Percentiles rank a stretch among this genome's conserved stretches.
Conservation (phyloP, 192 early-diverging fungal genomes). For the Allomyces arbusculus region DNA sequence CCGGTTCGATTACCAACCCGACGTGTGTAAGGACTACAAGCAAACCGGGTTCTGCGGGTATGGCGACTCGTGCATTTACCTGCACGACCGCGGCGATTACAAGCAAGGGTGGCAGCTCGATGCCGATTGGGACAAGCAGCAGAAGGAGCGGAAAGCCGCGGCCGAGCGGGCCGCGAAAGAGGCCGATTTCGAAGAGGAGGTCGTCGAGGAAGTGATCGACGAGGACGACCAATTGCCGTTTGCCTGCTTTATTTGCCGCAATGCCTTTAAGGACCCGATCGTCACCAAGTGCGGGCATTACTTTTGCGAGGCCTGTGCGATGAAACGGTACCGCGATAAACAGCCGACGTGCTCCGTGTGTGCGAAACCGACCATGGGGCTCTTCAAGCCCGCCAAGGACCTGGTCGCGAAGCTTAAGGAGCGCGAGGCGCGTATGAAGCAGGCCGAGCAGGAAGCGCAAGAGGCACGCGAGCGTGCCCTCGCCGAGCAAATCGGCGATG, state of each 20-base stretch:
- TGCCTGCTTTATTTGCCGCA: conserved; percentile 82
- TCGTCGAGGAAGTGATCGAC: conserved; percentile 22
- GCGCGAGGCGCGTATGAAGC: conserved; percentile 20
- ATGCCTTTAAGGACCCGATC: conserved; percentile 71
- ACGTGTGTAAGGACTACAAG: conserved; percentile 99
- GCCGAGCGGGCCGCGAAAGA: conserved; percentile 24
- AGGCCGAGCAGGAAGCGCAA: conserved; percentile 27
- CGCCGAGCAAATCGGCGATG: no score
- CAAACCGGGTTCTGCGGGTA: conserved; percentile 88
- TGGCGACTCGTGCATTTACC: conserved; percentile 91
- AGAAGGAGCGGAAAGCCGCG: conserved; percentile 33
- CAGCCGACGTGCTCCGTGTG: conserved; percentile 82
- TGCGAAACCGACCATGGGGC: conserved; percentile 55
- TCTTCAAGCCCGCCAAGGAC: conserved; percentile 65
- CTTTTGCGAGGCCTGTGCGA: conserved; percentile 88
- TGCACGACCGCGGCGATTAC: conserved; percentile 94
- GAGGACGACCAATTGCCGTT: conserved; percentile 73
- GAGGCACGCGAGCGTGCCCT: conserved; percentile 1
- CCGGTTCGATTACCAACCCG: conserved; percentile 92
- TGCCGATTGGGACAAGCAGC: conserved; percentile 82
- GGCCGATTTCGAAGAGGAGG: conserved; percentile 20
- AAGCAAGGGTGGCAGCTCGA: conserved; percentile 96
- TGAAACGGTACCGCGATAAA: conserved; percentile 53
- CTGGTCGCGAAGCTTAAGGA: conserved; percentile 35
- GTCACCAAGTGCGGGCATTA: conserved; percentile 91